Conservation (phyloP, 1,284 basidiomycete genomes). For the Neotropicomus parvogracilis region DNA sequence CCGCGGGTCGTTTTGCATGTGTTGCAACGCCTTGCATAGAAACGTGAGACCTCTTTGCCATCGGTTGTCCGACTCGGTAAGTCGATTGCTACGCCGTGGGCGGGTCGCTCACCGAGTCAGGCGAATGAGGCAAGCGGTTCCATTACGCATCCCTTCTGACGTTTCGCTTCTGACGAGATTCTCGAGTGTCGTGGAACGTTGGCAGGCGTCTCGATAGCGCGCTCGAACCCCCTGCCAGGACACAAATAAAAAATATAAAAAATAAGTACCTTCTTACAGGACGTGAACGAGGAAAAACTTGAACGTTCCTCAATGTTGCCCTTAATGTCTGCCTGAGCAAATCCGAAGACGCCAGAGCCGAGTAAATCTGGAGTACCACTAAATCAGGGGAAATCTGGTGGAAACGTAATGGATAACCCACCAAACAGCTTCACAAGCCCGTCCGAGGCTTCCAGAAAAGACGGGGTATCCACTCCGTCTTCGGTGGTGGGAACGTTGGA, state of each 20-base stretch:
- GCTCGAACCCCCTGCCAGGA: conserved; percentile 71
- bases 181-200: conserved; percentile 73
- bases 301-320: conserved; percentile 77
- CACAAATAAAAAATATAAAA: conserved; percentile 20
- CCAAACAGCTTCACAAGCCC: conserved; percentile 90
- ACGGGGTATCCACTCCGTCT: conserved; percentile 75
- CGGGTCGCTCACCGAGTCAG: conserved; percentile 61
- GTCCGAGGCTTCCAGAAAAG: conserved; percentile 88
- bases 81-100: too few relatives aligned
- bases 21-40: conserved; percentile 59
- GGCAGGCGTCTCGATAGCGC: conserved; percentile 56
- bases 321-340: conserved; percentile 88
- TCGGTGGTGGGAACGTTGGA: conserved; percentile 77
- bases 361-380: conserved; percentile 64
- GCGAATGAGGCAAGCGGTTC: conserved; percentile 72
- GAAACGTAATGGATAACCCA: conserved; percentile 38
- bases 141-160: conserved; percentile 45
- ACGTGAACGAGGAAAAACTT: conserved; percentile 20
- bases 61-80: too few relatives aligned
- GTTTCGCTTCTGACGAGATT: conserved; percentile 68
- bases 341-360: conserved; percentile 82
- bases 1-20: conserved; percentile 65
- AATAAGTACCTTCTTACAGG: conserved; percentile 13
- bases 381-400: conserved; percentile 13
- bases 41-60: conserved; percentile 30